Percentiles rank a stretch among this genome's conserved stretches.
These are phyloP conservation scores for Bimuria novae-zelandiae DNA, from an alignment of 2,329 filamentous ascomycete genomes.

Conservation along the genomic window DNA sequence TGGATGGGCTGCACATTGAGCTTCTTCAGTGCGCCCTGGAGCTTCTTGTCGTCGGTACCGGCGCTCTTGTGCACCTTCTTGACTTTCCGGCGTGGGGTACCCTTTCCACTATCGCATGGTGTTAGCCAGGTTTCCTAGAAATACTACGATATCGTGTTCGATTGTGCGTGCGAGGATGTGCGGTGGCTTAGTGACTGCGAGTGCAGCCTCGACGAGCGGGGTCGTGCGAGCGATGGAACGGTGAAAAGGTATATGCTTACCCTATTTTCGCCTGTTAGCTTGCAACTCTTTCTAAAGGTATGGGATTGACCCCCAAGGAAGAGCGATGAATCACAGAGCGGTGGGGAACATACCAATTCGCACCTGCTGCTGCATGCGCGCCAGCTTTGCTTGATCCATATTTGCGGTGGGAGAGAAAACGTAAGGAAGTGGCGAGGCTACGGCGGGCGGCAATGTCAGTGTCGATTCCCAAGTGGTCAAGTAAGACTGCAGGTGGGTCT, in stretches of 20 bases:
- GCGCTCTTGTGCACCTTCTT: constrained; percentile 96
- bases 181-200: neutral
- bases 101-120: constrained; percentile 75
- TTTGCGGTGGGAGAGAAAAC: constrained; percentile 40
- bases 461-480: neutral
- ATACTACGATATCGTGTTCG: neutral
- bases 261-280: constrained; percentile 25
- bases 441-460: constrained; percentile 6
- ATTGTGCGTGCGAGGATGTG: neutral
- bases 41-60: constrained; percentile 99
- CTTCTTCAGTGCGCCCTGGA: constrained; percentile 97
- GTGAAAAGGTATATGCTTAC: constrained; percentile 34
- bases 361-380: constrained; percentile 50
- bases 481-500: neutral
- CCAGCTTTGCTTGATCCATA: constrained; percentile 54
- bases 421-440: constrained; percentile 6
- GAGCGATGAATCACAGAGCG: neutral
- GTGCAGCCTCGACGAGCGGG: neutral
- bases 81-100: constrained; percentile 94
- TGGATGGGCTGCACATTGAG: constrained; percentile 99
- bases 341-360: constrained; percentile 47
- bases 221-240: neutral
- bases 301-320: constrained; percentile 11
- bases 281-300: neutral
- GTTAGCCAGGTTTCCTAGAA: constrained; percentile 26